Percentiles rank a stretch among this genome's conserved stretches.
phyloP scores from a whole-genome alignment of 225 moss, liverwort and hornwort genomes.

The Physcomitrellopsis africana region DNA sequence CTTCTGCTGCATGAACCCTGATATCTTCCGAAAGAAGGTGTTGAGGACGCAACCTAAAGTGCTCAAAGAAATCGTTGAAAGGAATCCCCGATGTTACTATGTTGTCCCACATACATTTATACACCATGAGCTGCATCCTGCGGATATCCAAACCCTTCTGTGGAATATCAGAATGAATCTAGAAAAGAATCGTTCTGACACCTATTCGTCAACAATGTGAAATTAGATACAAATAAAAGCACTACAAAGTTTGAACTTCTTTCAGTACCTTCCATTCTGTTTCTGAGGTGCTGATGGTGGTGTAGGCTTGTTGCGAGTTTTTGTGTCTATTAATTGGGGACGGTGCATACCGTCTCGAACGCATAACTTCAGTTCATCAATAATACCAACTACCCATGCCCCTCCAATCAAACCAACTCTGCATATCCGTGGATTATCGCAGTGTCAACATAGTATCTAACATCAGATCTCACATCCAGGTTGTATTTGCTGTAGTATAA shows the following conservation, averaged over 20 bases:
- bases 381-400: slow-evolving; percentile 91
- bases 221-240: background rate
- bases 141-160: slow-evolving; percentile 15
- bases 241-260: background rate
- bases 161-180: background rate
- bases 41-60: slow-evolving; percentile 76
- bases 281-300: slow-evolving; percentile 95
- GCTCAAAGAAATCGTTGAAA: slow-evolving; percentile 66
- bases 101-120: slow-evolving; percentile 89
- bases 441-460: slow-evolving; percentile 3
- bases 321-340: slow-evolving; percentile 89
- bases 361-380: slow-evolving; percentile 90
- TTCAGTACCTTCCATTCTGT: slow-evolving; percentile 81
- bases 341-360: slow-evolving; percentile 69
- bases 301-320: slow-evolving; percentile 77
- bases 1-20: slow-evolving; percentile 60
- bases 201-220: background rate
- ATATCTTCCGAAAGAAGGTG: slow-evolving; percentile 79
- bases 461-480: background rate
- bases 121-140: slow-evolving; percentile 98
- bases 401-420: slow-evolving; percentile 82
- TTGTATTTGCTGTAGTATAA: background rate
- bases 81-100: slow-evolving; percentile 71
- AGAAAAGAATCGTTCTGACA: background rate
- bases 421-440: slow-evolving; percentile 31